These are phyloP conservation scores for Gilbertella persicaria DNA, from an alignment of 371 early-diverging fungal species.

Conservation along the genomic window DNA sequence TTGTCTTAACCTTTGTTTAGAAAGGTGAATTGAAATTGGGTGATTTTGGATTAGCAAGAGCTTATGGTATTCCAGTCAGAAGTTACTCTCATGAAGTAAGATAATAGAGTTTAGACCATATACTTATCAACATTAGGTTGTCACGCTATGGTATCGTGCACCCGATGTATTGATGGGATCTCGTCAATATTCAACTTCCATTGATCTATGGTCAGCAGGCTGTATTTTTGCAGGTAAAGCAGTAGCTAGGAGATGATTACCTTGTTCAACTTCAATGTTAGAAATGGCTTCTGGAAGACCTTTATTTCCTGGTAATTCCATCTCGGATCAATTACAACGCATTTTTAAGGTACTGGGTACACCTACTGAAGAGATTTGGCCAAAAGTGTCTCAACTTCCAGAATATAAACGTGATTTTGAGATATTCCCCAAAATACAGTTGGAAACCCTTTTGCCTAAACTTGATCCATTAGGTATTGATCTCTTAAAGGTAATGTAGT, in stretches of 20 bases:
- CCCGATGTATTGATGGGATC: constrained; percentile 99
- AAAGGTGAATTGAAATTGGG: constrained; percentile 92
- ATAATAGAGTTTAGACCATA: not conserved
- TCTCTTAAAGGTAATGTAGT: constrained; percentile 58
- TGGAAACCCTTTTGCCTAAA: constrained; percentile 79
- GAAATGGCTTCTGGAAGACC: constrained; percentile 93
- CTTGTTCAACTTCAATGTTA: constrained; percentile 14
- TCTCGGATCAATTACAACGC: constrained; percentile 83
- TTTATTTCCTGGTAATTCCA: constrained; percentile 94
- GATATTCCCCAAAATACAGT: constrained; percentile 62
- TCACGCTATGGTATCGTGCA: constrained; percentile 94
- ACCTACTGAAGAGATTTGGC: constrained; percentile 91
- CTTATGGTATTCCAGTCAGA: constrained; percentile 96
- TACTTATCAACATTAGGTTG: constrained; percentile 67
- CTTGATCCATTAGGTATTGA: constrained; percentile 82
- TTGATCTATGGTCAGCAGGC: constrained; percentile 99
- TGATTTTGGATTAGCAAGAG: constrained; percentile 97
- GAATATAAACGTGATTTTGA: constrained; percentile 87
- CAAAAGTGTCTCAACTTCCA: constrained; percentile 87
- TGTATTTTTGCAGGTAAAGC: constrained; percentile 91
- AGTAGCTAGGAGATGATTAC: not conserved
- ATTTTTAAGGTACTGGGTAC: constrained; percentile 94
- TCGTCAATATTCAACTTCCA: constrained; percentile 94
- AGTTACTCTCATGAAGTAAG: constrained; percentile 97
- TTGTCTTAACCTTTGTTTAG: constrained; percentile 50